phyloP scores from a whole-genome alignment of 352 stramenopile species.

The Saprolegnia diclina region DNA sequence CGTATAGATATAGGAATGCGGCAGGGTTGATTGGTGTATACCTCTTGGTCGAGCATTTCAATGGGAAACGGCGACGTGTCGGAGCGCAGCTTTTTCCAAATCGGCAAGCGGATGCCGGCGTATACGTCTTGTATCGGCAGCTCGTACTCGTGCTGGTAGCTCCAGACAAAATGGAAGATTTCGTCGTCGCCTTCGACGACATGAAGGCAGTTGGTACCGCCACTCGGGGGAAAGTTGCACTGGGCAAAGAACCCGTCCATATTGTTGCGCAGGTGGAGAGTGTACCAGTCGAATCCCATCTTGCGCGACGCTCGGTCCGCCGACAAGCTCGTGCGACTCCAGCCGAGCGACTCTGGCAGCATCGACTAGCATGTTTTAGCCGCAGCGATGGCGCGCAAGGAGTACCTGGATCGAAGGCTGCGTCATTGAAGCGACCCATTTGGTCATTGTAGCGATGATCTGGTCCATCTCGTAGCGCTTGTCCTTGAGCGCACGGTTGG shows the following conservation, averaged over 20 bases:
- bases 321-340: slow-evolving; percentile 7
- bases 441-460: slow-evolving; percentile 4
- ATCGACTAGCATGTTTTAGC: neutral
- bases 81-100: slow-evolving; percentile 3
- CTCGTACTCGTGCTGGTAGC: slow-evolving; percentile 8
- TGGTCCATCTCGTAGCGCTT: neutral
- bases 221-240: neutral
- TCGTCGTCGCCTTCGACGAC: slow-evolving; percentile 4
- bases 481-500: neutral
- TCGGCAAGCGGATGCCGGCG: neutral
- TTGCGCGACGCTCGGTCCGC: neutral
- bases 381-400: neutral
- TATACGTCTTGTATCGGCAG: neutral
- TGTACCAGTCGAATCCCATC: slow-evolving; percentile 11
- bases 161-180: slow-evolving; percentile 5
- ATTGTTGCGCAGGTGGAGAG: neutral
- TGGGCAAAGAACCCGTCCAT: neutral
- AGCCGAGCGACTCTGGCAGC: slow-evolving; percentile 1
- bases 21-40: neutral
- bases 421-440: neutral
- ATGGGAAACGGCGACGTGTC: neutral
- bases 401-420: neutral
- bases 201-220: neutral
- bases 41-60: slow-evolving; percentile 11
- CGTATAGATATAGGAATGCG: neutral